Conservation (phyloP, 768 basidiomycete genomes). For the Gelatoporia subvermispora region DNA sequence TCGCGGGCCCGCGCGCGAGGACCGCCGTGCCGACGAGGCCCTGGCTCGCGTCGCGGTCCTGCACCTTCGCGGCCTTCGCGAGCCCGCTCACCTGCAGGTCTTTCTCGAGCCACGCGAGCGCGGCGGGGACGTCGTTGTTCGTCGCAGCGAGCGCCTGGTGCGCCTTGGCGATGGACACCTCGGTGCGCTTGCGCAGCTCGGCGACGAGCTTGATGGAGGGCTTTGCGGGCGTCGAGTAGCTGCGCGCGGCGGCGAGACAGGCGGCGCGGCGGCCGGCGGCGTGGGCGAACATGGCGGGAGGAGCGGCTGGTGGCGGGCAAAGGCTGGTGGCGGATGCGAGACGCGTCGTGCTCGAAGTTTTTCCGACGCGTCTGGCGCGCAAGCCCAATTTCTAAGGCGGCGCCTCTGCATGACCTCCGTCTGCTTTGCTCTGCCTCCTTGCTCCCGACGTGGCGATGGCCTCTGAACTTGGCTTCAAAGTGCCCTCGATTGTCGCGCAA, state of each 20-base stretch:
- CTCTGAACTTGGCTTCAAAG: slow-evolving; percentile 39
- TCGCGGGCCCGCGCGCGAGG: slow-evolving; percentile 53
- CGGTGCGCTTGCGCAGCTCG: slow-evolving; percentile 75
- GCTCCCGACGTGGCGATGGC: slow-evolving; percentile 3
- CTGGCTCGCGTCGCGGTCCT: slow-evolving; percentile 66
- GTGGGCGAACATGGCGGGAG: not conserved
- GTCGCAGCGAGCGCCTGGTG: slow-evolving; percentile 77
- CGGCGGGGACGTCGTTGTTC: slow-evolving; percentile 67
- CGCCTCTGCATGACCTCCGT: not conserved
- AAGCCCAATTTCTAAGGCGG: not conserved
- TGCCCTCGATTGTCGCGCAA: slow-evolving; percentile 61
- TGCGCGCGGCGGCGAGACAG: slow-evolving; percentile 26
- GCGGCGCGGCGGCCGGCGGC: not conserved
- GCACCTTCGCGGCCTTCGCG: slow-evolving; percentile 79
- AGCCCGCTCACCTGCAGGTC: slow-evolving; percentile 69
- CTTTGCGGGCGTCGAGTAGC: slow-evolving; percentile 57
- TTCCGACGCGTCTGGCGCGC: not conserved
- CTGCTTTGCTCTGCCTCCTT: not conserved
- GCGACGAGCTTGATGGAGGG: slow-evolving; percentile 75
- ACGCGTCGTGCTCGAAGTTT: not conserved
- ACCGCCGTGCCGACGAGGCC: slow-evolving; percentile 78
- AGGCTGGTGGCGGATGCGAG: not conserved
- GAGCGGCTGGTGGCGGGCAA: not conserved
- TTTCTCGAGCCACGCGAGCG: slow-evolving; percentile 76
- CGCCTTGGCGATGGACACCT: slow-evolving; percentile 84